Evolutionary conservation across 257 asterid species (phyloP).

Genomic region (Cinchona pubescens): DNA sequence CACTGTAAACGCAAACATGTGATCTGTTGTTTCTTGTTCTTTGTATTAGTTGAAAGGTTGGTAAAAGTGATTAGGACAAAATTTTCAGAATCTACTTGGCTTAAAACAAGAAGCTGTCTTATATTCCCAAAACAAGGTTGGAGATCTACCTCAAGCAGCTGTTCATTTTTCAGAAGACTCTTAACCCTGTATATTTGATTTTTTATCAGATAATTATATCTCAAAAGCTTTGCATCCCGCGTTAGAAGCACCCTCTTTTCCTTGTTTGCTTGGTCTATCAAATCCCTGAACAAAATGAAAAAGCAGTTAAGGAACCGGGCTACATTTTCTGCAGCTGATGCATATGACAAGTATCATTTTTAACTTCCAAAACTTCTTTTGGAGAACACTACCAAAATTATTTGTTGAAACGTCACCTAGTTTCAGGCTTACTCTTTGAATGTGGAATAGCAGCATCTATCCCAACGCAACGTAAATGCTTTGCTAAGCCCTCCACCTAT

Average conservation of each 20-base stretch:
- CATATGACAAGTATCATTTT: background rate
- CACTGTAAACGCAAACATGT: background rate
- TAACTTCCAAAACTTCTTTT: background rate
- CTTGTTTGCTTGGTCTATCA: constrained; percentile 72
- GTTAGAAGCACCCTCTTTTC: constrained; percentile 87
- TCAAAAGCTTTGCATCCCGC: constrained; percentile 79
- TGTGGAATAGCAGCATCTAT: constrained; percentile 87
- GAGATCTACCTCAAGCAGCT: constrained; percentile 67
- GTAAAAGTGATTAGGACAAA: background rate
- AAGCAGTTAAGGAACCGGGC: background rate
- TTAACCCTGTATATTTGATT: constrained; percentile 78
- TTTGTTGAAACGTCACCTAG: constrained; percentile 44
- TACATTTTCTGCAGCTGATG: background rate
- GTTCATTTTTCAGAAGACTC: constrained; percentile 75
- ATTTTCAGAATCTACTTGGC: background rate
- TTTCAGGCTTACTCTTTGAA: constrained; percentile 70
- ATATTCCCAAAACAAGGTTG: background rate
- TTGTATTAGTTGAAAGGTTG: background rate
- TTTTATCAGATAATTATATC: constrained; percentile 68
- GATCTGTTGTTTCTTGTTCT: background rate
- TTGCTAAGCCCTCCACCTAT: constrained; percentile 94
- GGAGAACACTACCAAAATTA: background rate
- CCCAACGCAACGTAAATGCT: constrained; percentile 92
- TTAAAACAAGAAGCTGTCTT: background rate
- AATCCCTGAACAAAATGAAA: constrained; percentile 46